A percentile compares a stretch with the other conserved stretches of the same genome.
Conservation (phyloP, 2,329 filamentous ascomycete genomes). For the Exophiala lecanii-corni region DNA sequence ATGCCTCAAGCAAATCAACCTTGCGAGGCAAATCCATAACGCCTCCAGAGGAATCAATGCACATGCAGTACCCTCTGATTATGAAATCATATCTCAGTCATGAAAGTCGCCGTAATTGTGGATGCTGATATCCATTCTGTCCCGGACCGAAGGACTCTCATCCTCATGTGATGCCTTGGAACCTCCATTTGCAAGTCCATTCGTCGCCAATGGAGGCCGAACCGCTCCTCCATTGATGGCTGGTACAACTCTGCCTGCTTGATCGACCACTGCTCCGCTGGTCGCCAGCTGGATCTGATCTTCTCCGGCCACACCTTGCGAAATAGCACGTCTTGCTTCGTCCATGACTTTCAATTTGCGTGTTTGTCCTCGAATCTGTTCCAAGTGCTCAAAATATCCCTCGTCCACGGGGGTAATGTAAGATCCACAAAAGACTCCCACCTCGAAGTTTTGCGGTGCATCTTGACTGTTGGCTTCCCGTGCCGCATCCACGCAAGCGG, state of each 20-base stretch:
- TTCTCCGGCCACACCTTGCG: slow-evolving; percentile 58
- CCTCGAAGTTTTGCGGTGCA: slow-evolving; percentile 66
- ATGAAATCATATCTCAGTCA: slow-evolving; percentile 12
- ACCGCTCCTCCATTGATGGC: slow-evolving; percentile 31
- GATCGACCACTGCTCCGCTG: slow-evolving; percentile 56
- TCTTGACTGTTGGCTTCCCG: slow-evolving; percentile 48
- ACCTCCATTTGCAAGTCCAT: slow-evolving; percentile 19
- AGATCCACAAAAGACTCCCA: slow-evolving; percentile 85
- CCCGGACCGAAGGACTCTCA: slow-evolving; percentile 40
- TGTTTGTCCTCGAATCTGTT: slow-evolving; percentile 65
- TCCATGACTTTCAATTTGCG: slow-evolving; percentile 63
- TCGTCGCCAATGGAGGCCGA: slow-evolving; percentile 8
- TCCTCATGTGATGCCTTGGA: slow-evolving; percentile 29
- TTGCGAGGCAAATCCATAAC: not conserved
- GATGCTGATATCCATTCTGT: slow-evolving; percentile 57
- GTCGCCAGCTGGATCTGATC: slow-evolving; percentile 59
- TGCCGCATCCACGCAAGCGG: slow-evolving; percentile 68
- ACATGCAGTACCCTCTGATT: not conserved
- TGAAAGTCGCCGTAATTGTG: slow-evolving; percentile 52
- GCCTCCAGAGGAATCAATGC: not conserved
- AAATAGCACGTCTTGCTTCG: slow-evolving; percentile 59
- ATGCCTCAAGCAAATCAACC: not conserved
- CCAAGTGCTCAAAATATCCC: slow-evolving; percentile 77
- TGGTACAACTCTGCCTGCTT: slow-evolving; percentile 54
- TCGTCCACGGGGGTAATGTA: slow-evolving; percentile 77